Base-by-base conservation (phyloP, 495 filamentous ascomycete species). In the Xylaria scruposa region DNA sequence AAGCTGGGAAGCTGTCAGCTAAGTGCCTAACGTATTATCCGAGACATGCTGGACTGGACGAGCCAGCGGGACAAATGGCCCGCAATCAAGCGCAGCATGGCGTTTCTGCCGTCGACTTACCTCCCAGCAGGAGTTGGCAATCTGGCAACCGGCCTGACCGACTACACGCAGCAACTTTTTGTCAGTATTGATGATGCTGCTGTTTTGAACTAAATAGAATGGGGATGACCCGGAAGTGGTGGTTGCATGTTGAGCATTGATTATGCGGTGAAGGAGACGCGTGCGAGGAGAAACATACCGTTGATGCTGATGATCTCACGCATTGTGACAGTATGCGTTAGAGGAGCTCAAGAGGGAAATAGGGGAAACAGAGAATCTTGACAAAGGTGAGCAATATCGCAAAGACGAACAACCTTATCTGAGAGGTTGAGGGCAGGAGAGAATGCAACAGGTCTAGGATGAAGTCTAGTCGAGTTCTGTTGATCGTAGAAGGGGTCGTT, bases 111-210 rank as follows among this genome's bases (percentile, higher is more conserved):
- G 33, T 51, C 77, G 77, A 84, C 92, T 85, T 88, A 99, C 96
- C 95, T 99, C 96, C 96, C 96, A 99, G 90, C 97, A 99, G 75
- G 97, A 96, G 87, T 99, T 99, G 84, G 95, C 96, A 83, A 99
- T 99, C 85, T 99, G 96, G 90, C 97, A 98, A 91, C 96, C 96
- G 81, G 96, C 96, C 89, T 99, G 96, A 86, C 96, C 96, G 86
- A 99, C 96, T 99, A 80, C 87, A 83, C 69, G 81, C 78, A 79
- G 75, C 64, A 70, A 4, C 72, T 60, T 74, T 21, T 74, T 21
- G 77, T 87, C 71, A 86, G 83, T 72, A 83, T 72, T 33, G 19
- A 51, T 51, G n/a, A 58, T 47, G 36, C 54, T 21, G 24, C 31
- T 60, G 24, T 24, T n/a, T 36, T 49, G 9, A 2, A 29, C 24